Evolutionary conservation across 176 grass and related monocot species (phyloP), one percentile per base, ranked within the genome.

Genomic region (Paspalum notatum): DNA sequence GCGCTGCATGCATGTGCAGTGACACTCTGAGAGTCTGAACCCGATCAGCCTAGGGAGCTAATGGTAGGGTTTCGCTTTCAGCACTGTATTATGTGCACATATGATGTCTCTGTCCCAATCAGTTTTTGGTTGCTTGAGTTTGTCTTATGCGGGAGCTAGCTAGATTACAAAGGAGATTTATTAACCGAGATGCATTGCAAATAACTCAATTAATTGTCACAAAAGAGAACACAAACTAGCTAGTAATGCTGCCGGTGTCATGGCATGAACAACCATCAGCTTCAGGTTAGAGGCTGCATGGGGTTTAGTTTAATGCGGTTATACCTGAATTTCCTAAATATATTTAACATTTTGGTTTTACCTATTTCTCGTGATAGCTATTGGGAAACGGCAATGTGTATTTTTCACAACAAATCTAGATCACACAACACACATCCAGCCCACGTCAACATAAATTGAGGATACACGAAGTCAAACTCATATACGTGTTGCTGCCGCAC

Each of bases 81-180:
- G 81, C 39, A 45, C 57, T 54, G 38, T 46, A 20, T 18, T 44
- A 21, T 60, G 15, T 27, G 53, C 49, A 51, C 4, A 67, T 38
- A 44, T 45, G 39, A 32, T 32, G 32, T 32, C 32, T 68, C 54
- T 57, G 78, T 80, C 62, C 18, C 69, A 46, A 76, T 80, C 70
- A 48, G 39, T 27, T 76, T 75, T 55, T 85, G 82, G 63, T 81
- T 72, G 71, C 39, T 76, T 62, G 47, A 70, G 71, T 70, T 70
- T 81, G 82, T 85, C 82, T 76, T 56, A 24, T 67, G 62, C 48
- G 18, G 37, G 14, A 9, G 13, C 27, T 54, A 4, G n/a, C 32
- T 78, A 79, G 18, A 79, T 24, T 40, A 66, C 61, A 66, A 60
- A 59, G 24, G 3, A 37, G 71, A 1, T 32, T 32, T 32, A 32